Base-by-base conservation (phyloP, 371 early-diverging fungal species). In the Vairimorpha ceranae region DNA sequence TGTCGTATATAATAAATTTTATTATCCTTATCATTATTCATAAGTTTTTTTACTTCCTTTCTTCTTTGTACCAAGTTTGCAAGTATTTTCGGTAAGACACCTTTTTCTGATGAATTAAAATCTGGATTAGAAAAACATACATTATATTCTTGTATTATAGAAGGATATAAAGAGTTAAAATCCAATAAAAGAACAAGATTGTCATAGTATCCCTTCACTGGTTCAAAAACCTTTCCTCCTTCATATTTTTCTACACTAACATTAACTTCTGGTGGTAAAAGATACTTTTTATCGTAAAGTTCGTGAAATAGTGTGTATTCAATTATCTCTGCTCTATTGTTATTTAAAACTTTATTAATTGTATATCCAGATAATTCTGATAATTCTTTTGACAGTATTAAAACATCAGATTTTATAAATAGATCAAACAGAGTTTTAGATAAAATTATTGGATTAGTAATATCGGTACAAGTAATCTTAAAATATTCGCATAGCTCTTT, bases 151-250 rank as follows among this genome's bases (percentile, higher is more conserved):
- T 94, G 96, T 77, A 99, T 98, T 71, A 99, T 98, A 25, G 97
- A 95, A 52, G 99, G 99, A 78, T 99, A 98, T 86, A 99, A 87
- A 84, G 92, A 91, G 88, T 97, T 97, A 87, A 99, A 99, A 87
- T 99, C 99, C 48, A 98, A 85, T 54, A 98, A 84, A 41, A 99
- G 81, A 3, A 97, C 92, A 78, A 87, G 91, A 70, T 90, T 91
- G 80, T 95, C 94, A 81, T 97, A 97, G 69, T 94, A 89, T 0
- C 98, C 98, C 70, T 87, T 89, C 78, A 92, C 91, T 38, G 99
- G 99, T 60, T 97, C 95, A 73, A 99, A 83, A 6, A 99, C 99
- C 21, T 97, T 86, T 75, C 99, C 99, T 67, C 99, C 99, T 15
- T 89, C 82, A 76, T 97, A 99, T 10, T 92, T 91, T 8, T 94